Evolutionary conservation across 2,329 filamentous ascomycete genomes (phyloP), one percentile per base, ranked within the genome.

Genomic region (Phaeosphaeriaceae sp.): DNA sequence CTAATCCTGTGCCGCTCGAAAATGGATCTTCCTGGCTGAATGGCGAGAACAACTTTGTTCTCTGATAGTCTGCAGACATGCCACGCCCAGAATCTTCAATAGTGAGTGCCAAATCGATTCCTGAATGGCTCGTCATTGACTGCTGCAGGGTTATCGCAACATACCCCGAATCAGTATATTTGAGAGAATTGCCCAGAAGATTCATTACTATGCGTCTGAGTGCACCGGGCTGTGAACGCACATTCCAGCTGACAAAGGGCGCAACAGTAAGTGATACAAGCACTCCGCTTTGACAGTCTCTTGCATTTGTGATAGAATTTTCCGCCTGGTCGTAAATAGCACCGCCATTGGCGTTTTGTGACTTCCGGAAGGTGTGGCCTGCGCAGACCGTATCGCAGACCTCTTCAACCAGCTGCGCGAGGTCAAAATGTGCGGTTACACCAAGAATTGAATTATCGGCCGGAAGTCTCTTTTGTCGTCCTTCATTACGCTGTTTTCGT

Each of bases 331-430:
- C 63, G 28, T 66, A 61, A 21, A 66, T 63, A 2, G 63, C 58
- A 11, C 58, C 52, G 9, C 56, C 51, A 29, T 59, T 56, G 23
- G 62, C 44, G 20, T 59, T 55, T 17, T 66, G 64, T 9, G 60
- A 57, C 41, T 66, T 64, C 11, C 64, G 72, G 56, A 77, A 77
- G 0, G 68, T 70, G 33, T 83, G 79, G 0, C 81, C 81, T 28
- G 76, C 72, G 58, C 73, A 80, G 4, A 83, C 80, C 1, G 81
- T 81, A 48, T 84, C 81, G 4, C 81, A 76, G 0, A 81, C 81
- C 54, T 83, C 81, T 61, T 83, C 81, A 0, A 79, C 59, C 11
- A 68, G 35, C 36, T 67, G 61, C 2, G 64, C 63, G 16, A 70
- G 46, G 41, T 68, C 61, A 15, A 70, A 67, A 16, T 67, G 63